Percentiles rank a stretch among this genome's conserved stretches.
Conservation (phyloP, 2,329 filamentous ascomycete species). For the Hypoxylon sp. region DNA sequence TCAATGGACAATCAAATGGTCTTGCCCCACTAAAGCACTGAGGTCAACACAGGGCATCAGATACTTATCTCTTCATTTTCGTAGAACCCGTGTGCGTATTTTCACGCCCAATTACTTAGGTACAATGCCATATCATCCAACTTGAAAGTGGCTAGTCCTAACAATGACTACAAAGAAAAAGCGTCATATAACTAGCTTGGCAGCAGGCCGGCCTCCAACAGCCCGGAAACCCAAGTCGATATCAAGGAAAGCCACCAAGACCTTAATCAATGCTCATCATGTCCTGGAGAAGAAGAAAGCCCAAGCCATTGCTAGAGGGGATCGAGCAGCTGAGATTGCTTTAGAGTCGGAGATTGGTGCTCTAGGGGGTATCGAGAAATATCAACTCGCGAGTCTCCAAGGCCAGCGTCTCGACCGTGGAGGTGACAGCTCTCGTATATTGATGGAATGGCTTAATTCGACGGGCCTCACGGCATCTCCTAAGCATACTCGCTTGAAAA, state of each 20-base stretch:
- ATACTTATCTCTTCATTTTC: neutral
- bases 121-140: neutral
- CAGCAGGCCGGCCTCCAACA: slow-evolving; percentile 68
- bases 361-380: slow-evolving; percentile 71
- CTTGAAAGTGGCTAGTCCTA: neutral
- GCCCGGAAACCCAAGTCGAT: slow-evolving; percentile 66
- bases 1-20: no score
- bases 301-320: slow-evolving; percentile 67
- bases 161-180: slow-evolving; percentile 62
- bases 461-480: slow-evolving; percentile 44
- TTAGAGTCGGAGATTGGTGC: slow-evolving; percentile 66
- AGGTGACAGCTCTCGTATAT: slow-evolving; percentile 73
- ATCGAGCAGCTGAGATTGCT: slow-evolving; percentile 59
- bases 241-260: slow-evolving; percentile 72
- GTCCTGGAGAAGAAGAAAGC: slow-evolving; percentile 71
- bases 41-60: no score
- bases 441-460: slow-evolving; percentile 71
- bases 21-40: no score
- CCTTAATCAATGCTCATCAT: slow-evolving; percentile 74
- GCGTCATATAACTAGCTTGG: slow-evolving; percentile 59
- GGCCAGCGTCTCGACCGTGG: slow-evolving; percentile 74
- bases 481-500: slow-evolving; percentile 58
- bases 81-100: neutral
- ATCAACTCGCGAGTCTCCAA: slow-evolving; percentile 76
- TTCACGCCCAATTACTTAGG: neutral